A percentile compares a stretch with the other conserved stretches of the same genome.
Evolutionary conservation across 257 asterid species (phyloP).

Genomic region (Plantago ovata): DNA sequence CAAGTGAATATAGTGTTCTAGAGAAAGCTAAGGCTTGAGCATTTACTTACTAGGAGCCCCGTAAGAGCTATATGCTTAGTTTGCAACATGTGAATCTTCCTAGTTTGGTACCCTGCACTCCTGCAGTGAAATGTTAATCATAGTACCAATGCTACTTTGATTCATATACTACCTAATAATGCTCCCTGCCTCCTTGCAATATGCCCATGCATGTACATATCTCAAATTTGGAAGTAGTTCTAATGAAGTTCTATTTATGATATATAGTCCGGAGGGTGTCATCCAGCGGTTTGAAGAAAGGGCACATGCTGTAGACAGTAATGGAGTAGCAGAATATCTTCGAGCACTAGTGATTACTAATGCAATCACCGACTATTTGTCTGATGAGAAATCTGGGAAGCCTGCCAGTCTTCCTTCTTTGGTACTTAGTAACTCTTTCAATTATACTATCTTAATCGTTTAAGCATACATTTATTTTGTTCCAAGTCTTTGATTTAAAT

Average conservation of each 20-base stretch:
- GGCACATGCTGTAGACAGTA: constrained; percentile 83
- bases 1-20: background rate
- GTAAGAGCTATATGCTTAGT: background rate
- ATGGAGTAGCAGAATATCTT: constrained; percentile 87
- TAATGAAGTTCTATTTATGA: constrained; percentile 21
- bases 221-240: constrained; percentile 13
- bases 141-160: background rate
- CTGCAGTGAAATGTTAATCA: background rate
- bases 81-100: background rate
- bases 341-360: constrained; percentile 86
- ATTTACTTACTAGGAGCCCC: constrained; percentile 1
- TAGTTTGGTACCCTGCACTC: background rate
- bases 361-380: constrained; percentile 76
- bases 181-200: background rate
- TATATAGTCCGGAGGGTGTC: constrained; percentile 83
- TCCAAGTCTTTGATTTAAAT: background rate
- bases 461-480: background rate
- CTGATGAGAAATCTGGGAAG: constrained; percentile 94
- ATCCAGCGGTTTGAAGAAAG: constrained; percentile 93
- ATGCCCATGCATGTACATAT: background rate
- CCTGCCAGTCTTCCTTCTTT: constrained; percentile 88
- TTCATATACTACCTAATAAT: background rate
- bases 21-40: background rate
- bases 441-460: background rate
- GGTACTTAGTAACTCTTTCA: constrained; percentile 39